Conservation (phyloP, 495 filamentous ascomycete genomes). For the Neurospora sp. region DNA sequence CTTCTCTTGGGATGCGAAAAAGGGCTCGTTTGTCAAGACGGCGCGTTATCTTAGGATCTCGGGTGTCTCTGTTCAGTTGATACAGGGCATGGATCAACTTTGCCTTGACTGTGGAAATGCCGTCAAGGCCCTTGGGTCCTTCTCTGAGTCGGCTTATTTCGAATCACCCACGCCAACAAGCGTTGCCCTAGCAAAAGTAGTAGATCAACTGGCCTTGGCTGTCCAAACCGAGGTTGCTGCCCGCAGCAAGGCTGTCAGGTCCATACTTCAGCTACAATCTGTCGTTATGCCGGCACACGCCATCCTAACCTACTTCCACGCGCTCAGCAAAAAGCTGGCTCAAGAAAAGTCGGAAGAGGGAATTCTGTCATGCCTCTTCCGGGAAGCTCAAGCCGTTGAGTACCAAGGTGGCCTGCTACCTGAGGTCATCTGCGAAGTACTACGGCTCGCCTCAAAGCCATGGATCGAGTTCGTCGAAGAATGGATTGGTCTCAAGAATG, state of each 20-base stretch:
- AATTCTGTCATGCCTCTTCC: conserved; percentile 57
- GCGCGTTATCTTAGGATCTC: conserved; percentile 51
- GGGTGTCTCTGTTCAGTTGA: conserved; percentile 50
- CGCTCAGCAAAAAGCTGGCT: conserved; percentile 47
- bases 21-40: conserved; percentile 46
- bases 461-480: conserved; percentile 64
- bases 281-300: conserved; percentile 54
- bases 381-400: conserved; percentile 52
- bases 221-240: conserved; percentile 47
- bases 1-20: conserved; percentile 56
- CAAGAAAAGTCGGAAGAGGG: conserved; percentile 53
- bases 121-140: conserved; percentile 42
- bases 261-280: conserved; percentile 58
- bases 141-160: conserved; percentile 40
- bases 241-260: conserved; percentile 30
- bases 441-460: conserved; percentile 53
- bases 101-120: conserved; percentile 52
- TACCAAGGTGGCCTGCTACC: conserved; percentile 52
- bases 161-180: conserved; percentile 35
- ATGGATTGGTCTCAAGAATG: conserved; percentile 65
- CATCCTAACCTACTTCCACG: conserved; percentile 51
- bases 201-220: conserved; percentile 44
- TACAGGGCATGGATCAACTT: conserved; percentile 46
- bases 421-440: conserved; percentile 53
- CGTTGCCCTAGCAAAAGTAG: conserved; percentile 52